These are phyloP conservation scores for Trichoderma endophyticum DNA, from an alignment of 2,329 filamentous ascomycete species.

Conservation along the genomic window DNA sequence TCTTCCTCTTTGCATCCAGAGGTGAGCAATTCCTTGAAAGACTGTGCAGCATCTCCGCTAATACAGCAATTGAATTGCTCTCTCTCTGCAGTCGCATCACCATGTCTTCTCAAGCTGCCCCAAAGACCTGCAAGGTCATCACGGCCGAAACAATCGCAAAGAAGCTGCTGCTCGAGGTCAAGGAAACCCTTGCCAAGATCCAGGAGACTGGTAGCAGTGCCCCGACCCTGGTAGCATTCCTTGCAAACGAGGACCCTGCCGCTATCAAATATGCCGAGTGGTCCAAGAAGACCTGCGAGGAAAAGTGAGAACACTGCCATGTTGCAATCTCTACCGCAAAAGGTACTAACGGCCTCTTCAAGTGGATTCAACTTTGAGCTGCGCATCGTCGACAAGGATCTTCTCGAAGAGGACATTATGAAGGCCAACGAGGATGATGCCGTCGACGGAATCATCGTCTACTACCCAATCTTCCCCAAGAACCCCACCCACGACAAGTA, in stretches of 20 bases:
- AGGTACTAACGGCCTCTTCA: constrained; percentile 19
- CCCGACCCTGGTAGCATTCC: constrained; percentile 83
- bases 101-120: constrained; percentile 38
- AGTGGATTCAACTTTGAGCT: constrained; percentile 91
- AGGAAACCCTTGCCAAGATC: constrained; percentile 69
- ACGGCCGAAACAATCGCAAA: constrained; percentile 85
- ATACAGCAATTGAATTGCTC: neutral
- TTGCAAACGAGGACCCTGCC: constrained; percentile 88
- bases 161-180: constrained; percentile 72
- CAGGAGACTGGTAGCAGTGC: constrained; percentile 52
- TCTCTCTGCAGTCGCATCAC: neutral
- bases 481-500: constrained; percentile 88
- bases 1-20: neutral
- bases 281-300: constrained; percentile 93
- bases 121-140: constrained; percentile 86
- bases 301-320: constrained; percentile 70
- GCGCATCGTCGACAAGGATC: constrained; percentile 77
- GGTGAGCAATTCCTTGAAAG: neutral
- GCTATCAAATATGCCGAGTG: constrained; percentile 93
- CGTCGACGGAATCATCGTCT: constrained; percentile 91
- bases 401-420: constrained; percentile 84
- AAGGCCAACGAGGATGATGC: constrained; percentile 73
- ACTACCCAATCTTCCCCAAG: constrained; percentile 89
- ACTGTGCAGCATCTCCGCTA: neutral
- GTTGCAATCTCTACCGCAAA: neutral